phyloP scores from a whole-genome alignment of 768 basidiomycete genomes.

The Leccinum subtestaceum region DNA sequence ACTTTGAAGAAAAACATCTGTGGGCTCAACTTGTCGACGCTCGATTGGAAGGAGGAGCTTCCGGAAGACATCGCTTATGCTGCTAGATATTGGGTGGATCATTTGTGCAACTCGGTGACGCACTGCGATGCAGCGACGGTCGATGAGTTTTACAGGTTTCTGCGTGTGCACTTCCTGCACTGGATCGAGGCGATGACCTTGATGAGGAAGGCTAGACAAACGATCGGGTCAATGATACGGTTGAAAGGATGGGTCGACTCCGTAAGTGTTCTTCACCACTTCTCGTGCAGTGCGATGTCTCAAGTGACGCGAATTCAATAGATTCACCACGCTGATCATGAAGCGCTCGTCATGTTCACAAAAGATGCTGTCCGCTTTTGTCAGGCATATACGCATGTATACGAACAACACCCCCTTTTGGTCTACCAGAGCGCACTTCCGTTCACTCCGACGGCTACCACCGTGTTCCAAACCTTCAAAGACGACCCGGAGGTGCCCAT shows the following conservation, averaged over 20 bases:
- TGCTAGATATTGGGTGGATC: conserved; percentile 29
- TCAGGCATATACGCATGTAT: conserved; percentile 29
- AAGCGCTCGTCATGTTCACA: conserved; percentile 18
- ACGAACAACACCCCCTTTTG: conserved; percentile 33
- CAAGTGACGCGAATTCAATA: conserved; percentile 4
- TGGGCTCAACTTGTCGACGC: conserved; percentile 19
- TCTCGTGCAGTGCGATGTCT: background rate
- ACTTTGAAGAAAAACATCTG: conserved; percentile 28
- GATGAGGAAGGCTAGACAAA: conserved; percentile 32
- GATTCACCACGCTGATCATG: conserved; percentile 13
- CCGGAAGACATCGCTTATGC: conserved; percentile 28
- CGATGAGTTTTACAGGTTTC: conserved; percentile 19
- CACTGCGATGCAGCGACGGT: conserved; percentile 3
- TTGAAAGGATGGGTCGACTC: conserved; percentile 26
- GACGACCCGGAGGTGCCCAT: conserved; percentile 21
- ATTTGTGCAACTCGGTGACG: conserved; percentile 20
- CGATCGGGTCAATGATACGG: conserved; percentile 26
- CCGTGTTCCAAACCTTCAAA: conserved; percentile 28
- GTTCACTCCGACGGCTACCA: conserved; percentile 28
- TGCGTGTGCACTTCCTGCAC: conserved; percentile 29
- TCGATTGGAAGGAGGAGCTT: conserved; percentile 14
- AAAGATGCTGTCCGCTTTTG: conserved; percentile 32
- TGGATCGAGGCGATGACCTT: conserved; percentile 35
- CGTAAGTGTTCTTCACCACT: conserved; percentile 10
- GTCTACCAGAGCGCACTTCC: conserved; percentile 33